phyloP scores from a whole-genome alignment of 148 eudicot species.

The Suaeda aralocaspica region DNA sequence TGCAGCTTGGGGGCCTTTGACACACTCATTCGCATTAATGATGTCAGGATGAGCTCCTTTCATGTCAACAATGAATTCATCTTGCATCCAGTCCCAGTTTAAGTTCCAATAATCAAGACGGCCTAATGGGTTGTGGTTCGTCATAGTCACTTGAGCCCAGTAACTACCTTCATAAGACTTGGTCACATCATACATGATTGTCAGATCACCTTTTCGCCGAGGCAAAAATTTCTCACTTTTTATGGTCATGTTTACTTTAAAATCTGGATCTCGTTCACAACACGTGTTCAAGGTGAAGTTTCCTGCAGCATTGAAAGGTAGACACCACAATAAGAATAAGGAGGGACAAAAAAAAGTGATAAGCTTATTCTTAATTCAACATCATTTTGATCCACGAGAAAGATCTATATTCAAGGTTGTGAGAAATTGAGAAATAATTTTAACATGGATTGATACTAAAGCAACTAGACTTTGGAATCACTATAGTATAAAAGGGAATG shows the following conservation, averaged over 20 bases:
- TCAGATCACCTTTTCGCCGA: constrained; percentile 57
- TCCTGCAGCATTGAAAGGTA: constrained; percentile 20
- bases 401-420: neutral
- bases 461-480: too few species aligned
- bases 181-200: constrained; percentile 62
- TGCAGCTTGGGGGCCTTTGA: constrained; percentile 45
- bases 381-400: neutral
- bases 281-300: constrained; percentile 47
- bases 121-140: constrained; percentile 59
- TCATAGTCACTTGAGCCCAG: constrained; percentile 73
- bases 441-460: too few species aligned
- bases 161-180: constrained; percentile 40
- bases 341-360: too few species aligned
- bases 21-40: constrained; percentile 47
- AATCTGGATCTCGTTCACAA: constrained; percentile 49
- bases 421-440: neutral
- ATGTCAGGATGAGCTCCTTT: constrained; percentile 58
- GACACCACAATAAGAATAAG: neutral
- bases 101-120: constrained; percentile 72
- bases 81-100: constrained; percentile 73
- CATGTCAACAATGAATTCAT: constrained; percentile 56
- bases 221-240: constrained; percentile 38
- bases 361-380: too few species aligned
- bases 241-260: constrained; percentile 32
- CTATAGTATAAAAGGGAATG: neutral